phyloP scores from a whole-genome alignment of 257 asterid species.

The Ilex asprella region DNA sequence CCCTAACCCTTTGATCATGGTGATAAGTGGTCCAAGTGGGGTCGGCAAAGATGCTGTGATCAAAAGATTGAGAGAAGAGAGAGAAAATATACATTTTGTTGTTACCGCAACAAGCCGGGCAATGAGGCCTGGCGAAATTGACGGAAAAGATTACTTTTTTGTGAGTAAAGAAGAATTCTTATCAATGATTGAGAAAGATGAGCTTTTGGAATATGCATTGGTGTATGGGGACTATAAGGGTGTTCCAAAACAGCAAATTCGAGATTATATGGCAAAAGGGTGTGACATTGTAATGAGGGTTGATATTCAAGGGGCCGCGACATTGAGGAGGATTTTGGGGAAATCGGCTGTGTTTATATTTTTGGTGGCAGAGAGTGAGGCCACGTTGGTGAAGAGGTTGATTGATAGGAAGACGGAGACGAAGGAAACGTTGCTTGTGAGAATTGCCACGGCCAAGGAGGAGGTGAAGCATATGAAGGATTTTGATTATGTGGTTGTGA shows the following conservation, averaged over 20 bases:
- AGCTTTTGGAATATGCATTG: conserved; percentile 80
- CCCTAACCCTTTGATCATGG: conserved; percentile 70
- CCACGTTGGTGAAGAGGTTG: conserved; percentile 84
- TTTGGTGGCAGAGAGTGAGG: conserved; percentile 93
- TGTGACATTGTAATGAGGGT: conserved; percentile 85
- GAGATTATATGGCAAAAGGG: conserved; percentile 79
- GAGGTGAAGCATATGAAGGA: conserved; percentile 72
- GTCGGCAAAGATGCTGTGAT: conserved; percentile 93
- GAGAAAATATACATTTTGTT: conserved; percentile 74
- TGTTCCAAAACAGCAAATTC: conserved; percentile 74
- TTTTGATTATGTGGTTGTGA: conserved; percentile 93
- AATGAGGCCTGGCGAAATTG: conserved; percentile 61
- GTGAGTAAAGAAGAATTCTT: conserved; percentile 56
- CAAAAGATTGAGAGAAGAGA: conserved; percentile 61
- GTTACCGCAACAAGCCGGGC: conserved; percentile 83
- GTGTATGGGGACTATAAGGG: conserved; percentile 94
- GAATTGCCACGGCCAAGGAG: conserved; percentile 80
- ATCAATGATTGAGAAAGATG: conserved; percentile 60
- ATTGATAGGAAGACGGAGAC: conserved; percentile 82
- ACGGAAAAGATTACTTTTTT: conserved; percentile 81
- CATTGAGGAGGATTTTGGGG: conserved; percentile 55
- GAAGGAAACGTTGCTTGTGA: conserved; percentile 59
- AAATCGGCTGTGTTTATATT: conserved; percentile 67
- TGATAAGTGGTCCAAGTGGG: conserved; percentile 93
- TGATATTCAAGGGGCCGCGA: conserved; percentile 86